Evolutionary conservation across 2,329 filamentous ascomycete genomes (phyloP).

Genomic region (Cordyceps pruinosa): DNA sequence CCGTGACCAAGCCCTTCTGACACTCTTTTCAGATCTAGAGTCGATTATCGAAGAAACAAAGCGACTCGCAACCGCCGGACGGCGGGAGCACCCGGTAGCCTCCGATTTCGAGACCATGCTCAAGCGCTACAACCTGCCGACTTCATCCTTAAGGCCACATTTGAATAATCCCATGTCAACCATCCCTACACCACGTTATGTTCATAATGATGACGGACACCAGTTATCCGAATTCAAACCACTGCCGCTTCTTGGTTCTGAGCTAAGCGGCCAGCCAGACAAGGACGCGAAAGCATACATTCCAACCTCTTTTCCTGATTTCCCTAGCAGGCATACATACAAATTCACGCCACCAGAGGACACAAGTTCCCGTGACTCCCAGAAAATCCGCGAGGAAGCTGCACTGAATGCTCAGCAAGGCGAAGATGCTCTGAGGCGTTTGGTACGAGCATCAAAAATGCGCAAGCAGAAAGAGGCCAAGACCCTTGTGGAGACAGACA

Average conservation of each 20-base stretch:
- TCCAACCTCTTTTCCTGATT: slow-evolving; percentile 51
- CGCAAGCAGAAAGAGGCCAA: slow-evolving; percentile 59
- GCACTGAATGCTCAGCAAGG: slow-evolving; percentile 54
- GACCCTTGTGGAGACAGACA: slow-evolving; percentile 45
- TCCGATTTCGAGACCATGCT: slow-evolving; percentile 51
- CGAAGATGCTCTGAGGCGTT: slow-evolving; percentile 52
- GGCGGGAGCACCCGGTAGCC: slow-evolving; percentile 47
- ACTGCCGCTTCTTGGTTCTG: slow-evolving; percentile 42
- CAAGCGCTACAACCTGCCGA: slow-evolving; percentile 43
- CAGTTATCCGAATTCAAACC: slow-evolving; percentile 28
- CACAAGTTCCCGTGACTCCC: slow-evolving; percentile 40
- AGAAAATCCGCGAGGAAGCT: slow-evolving; percentile 54
- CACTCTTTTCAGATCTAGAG: slow-evolving; percentile 37
- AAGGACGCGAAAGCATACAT: slow-evolving; percentile 51
- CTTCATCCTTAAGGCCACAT: slow-evolving; percentile 48
- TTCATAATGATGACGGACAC: slow-evolving; percentile 30
- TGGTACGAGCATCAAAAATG: slow-evolving; percentile 56
- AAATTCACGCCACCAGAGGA: slow-evolving; percentile 50
- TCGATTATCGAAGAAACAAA: slow-evolving; percentile 44
- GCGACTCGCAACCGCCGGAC: slow-evolving; percentile 38
- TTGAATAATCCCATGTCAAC: slow-evolving; percentile 42
- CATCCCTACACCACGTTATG: slow-evolving; percentile 28
- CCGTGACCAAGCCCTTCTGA: neutral
- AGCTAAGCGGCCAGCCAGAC: slow-evolving; percentile 52
- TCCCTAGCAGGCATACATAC: slow-evolving; percentile 60